Percentiles rank a stretch among this genome's conserved stretches.
Evolutionary conservation across 2,329 filamentous ascomycete genomes (phyloP).

Genomic region (Akanthomyces muscarius): DNA sequence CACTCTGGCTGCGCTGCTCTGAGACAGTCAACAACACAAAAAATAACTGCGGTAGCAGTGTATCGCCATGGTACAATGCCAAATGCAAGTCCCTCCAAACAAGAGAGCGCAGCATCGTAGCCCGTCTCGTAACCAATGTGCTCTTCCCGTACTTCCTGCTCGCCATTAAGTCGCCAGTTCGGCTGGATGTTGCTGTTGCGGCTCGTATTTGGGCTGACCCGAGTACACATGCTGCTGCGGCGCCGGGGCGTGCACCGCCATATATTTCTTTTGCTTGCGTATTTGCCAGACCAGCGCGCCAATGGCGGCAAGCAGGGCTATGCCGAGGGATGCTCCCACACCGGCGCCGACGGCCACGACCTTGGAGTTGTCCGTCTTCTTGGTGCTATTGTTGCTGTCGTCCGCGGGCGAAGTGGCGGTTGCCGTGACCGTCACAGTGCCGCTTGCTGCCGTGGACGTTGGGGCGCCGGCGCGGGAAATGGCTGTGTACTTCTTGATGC

Average conservation of each 20-base stretch:
- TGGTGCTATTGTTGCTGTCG: background rate
- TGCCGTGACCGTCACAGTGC: conserved; percentile 2
- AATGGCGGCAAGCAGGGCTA: background rate
- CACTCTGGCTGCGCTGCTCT: no score
- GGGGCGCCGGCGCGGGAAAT: background rate
- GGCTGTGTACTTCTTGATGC: conserved; percentile 4
- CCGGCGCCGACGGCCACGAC: background rate
- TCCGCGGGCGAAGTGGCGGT: background rate
- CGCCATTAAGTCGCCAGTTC: background rate
- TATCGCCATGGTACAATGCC: no score
- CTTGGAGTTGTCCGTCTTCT: conserved; percentile 3
- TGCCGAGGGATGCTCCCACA: background rate
- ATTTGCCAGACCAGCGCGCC: conserved; percentile 2
- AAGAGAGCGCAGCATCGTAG: no score
- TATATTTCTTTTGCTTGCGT: conserved; percentile 10
- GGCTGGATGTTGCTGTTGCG: background rate
- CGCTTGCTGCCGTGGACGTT: background rate
- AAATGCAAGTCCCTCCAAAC: no score
- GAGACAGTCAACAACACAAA: no score
- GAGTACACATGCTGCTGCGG: conserved; percentile 8
- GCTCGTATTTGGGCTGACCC: conserved; percentile 3
- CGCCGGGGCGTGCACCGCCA: background rate
- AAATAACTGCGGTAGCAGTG: no score
- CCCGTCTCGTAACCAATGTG: no score
- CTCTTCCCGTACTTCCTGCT: background rate